A percentile compares a stretch with the other conserved stretches of the same genome.
These are phyloP conservation scores for Monosiga brevicollis DNA, from an alignment of 78 protist genomes.

Conservation along the genomic window DNA sequence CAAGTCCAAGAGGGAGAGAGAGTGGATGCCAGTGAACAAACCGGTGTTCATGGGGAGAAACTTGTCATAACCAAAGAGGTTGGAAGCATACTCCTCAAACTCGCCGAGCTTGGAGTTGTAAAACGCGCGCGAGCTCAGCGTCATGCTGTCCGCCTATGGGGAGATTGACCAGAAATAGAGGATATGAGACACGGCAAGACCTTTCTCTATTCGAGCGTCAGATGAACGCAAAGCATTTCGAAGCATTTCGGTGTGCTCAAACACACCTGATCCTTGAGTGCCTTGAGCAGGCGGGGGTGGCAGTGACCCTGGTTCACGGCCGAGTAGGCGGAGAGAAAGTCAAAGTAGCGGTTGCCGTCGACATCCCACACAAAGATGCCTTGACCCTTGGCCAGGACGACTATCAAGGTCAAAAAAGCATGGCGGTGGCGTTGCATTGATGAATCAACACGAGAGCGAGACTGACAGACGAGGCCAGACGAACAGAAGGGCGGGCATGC, in stretches of 20 bases:
- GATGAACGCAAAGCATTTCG: too few species aligned
- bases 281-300: constrained; percentile 80
- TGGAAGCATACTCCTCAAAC: constrained; percentile 54
- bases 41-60: constrained; percentile 97
- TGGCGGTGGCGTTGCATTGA: too few species aligned
- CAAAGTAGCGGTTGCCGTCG: constrained; percentile 86
- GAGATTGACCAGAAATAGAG: background rate
- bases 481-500: too few species aligned
- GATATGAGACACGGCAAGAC: background rate
- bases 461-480: too few species aligned
- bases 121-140: constrained; percentile 94
- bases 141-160: constrained; percentile 27
- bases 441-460: too few species aligned
- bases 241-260: too few species aligned
- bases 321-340: constrained; percentile 88
- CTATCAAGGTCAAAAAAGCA: constrained; percentile 7
- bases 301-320: constrained; percentile 94
- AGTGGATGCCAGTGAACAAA: constrained; percentile 80
- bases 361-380: constrained; percentile 90
- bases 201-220: too few species aligned
- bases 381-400: constrained; percentile 71
- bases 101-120: constrained; percentile 68
- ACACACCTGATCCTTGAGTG: constrained; percentile 61
- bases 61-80: constrained; percentile 72
- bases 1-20: too few species aligned